Base-by-base conservation (phyloP, 192 early-diverging fungal genomes). In the Thoreauomyces humboldtii region DNA sequence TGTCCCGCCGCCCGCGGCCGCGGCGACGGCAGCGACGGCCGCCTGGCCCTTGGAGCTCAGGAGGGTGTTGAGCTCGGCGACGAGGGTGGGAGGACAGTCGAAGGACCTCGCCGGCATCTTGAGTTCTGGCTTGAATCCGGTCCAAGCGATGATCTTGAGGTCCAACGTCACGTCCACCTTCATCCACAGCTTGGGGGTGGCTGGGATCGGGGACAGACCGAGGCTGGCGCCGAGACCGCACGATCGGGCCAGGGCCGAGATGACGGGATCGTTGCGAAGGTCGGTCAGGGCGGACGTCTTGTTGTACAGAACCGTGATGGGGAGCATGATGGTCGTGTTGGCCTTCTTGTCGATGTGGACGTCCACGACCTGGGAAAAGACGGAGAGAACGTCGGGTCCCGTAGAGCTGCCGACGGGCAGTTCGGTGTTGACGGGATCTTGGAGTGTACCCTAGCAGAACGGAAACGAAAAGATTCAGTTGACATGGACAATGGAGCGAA, bases 121-220 rank as follows among this genome's bases (percentile, higher is more conserved):
- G 28, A 15, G 27, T 11, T 5, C n/a, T n/a, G 42, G 28, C 12
- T 68, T 68, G 14, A 51, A 38, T 22, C 43, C 43, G 9, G 57
- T 60, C 66, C 66, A 68, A 9, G 66, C 33, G 48, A 68, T 14
- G 33, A 68, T 44, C 25, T 59, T 60, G 28, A 68, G 46, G 34
- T 68, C 66, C 21, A 68, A 15, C 25, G 19, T 35, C 14, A 68
- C 38, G 17, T 68, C 48, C 15, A 68, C n/a, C 17, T 24, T 21
- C 31, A 68, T 47, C 17, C 1, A 50, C 12, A 34, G 14, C 29
- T 27, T 38, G 12, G 66, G 15, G 34, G 34, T 36, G n/a, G n/a
- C n/a, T n/a, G n/a, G n/a, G n/a, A n/a, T n/a, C 15, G 55, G 37
- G 14, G 17, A 7, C 44, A 24, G 28, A 12, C 15, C 43, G n/a